phyloP scores from a whole-genome alignment of 2,329 filamentous ascomycete species.

The Aspergillus niger region DNA sequence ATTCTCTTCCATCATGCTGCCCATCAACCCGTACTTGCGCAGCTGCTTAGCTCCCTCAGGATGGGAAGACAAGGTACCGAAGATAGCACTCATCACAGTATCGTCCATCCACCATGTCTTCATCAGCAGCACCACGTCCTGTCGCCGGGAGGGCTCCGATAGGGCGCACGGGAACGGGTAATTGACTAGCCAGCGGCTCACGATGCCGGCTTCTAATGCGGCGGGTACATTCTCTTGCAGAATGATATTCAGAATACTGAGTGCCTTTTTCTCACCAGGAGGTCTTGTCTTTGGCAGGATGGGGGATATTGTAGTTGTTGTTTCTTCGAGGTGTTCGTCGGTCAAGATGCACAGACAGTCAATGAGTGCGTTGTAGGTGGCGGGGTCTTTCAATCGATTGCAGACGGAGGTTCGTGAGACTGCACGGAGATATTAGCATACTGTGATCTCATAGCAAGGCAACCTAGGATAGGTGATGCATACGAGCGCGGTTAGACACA shows the following conservation, averaged over 20 bases:
- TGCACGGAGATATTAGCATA: constrained; percentile 20
- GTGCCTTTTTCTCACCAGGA: constrained; percentile 44
- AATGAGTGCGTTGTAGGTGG: constrained; percentile 43
- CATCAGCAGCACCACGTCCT: constrained; percentile 45
- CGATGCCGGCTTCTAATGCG: constrained; percentile 63
- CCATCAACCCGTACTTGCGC: constrained; percentile 46
- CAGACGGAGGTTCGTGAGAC: constrained; percentile 41
- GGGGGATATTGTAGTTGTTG: constrained; percentile 37
- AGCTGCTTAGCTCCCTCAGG: constrained; percentile 45
- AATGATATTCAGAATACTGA: constrained; percentile 61
- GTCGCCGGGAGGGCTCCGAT: constrained; percentile 50
- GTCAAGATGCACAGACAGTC: constrained; percentile 47
- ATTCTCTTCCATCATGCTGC: constrained; percentile 51
- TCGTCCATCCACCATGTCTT: constrained; percentile 47
- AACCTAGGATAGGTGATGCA: constrained; percentile 12
- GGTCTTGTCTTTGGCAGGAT: constrained; percentile 45
- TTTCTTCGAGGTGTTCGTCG: constrained; percentile 40
- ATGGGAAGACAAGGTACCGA: constrained; percentile 41
- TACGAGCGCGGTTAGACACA: constrained; percentile 43
- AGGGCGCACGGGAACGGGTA: constrained; percentile 67
- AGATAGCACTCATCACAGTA: constrained; percentile 46
- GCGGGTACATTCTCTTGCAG: constrained; percentile 61
- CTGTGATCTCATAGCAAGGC: background rate
- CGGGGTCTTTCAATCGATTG: constrained; percentile 35
- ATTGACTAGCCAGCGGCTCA: constrained; percentile 72